Evolutionary conservation across 176 grass and related monocot genomes (phyloP).

Genomic region (Juncus inflexus): DNA sequence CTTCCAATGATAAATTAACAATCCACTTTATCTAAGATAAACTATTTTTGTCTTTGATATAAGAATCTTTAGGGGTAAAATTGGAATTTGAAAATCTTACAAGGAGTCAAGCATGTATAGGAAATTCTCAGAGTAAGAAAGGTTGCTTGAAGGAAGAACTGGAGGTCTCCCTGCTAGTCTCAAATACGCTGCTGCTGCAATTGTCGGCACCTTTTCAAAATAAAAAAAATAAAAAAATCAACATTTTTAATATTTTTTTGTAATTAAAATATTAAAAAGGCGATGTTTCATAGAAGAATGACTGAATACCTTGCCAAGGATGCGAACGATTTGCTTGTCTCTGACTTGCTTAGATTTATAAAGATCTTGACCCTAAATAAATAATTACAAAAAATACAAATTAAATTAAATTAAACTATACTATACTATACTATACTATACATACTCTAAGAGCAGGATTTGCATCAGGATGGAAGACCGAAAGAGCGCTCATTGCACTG

Average conservation of each 20-base stretch:
- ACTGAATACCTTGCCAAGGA: constrained; percentile 83
- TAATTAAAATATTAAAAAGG: not conserved
- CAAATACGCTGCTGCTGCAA: constrained; percentile 93
- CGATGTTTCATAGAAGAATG: not conserved
- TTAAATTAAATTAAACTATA: too few species aligned
- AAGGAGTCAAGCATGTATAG: constrained; percentile 93
- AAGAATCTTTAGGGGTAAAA: not conserved
- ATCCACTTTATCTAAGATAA: not conserved
- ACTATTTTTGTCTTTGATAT: too few species aligned
- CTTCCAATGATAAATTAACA: not conserved
- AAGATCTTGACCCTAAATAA: constrained; percentile 79
- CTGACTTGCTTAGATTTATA: constrained; percentile 86
- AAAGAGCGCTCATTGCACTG: constrained; percentile 87
- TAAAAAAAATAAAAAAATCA: too few species aligned
- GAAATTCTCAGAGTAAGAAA: constrained; percentile 97
- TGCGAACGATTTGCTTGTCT: constrained; percentile 88
- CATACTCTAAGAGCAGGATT: constrained; percentile 96
- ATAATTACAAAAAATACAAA: constrained; percentile 2
- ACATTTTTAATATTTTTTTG: not conserved
- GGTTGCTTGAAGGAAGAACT: constrained; percentile 65
- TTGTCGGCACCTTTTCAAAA: constrained; percentile 57
- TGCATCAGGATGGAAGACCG: constrained; percentile 97
- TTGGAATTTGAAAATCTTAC: constrained; percentile 44
- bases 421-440: too few species aligned
- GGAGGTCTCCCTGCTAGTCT: constrained; percentile 88